Evolutionary conservation across 768 basidiomycete genomes (phyloP).

Genomic region (Russula sp.): DNA sequence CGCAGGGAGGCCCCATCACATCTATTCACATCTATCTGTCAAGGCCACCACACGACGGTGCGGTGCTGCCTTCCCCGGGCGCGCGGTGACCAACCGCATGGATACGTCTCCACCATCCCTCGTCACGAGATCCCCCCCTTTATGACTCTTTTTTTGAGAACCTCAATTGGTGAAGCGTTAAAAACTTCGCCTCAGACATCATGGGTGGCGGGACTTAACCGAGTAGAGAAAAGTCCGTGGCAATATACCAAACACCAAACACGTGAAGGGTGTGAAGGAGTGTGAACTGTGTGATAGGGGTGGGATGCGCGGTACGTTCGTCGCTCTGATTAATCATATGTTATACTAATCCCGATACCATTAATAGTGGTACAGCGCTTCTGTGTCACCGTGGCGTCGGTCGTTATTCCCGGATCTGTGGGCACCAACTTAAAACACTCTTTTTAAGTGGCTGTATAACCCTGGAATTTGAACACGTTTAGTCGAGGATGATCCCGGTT

Average conservation of each 20-base stretch:
- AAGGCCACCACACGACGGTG: background rate
- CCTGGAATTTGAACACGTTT: background rate
- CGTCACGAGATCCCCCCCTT: background rate
- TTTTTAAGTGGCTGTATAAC: background rate
- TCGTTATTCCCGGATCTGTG: background rate
- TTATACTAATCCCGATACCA: background rate
- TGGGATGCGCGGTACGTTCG: background rate
- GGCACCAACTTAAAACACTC: background rate
- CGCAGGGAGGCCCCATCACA: background rate
- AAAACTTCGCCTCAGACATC: background rate
- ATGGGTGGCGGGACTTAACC: background rate
- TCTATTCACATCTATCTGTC: background rate
- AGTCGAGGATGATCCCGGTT: background rate
- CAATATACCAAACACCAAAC: background rate
- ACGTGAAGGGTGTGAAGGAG: background rate
- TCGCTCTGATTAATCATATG: background rate
- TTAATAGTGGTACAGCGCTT: background rate
- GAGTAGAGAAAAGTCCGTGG: background rate
- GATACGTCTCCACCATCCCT: background rate
- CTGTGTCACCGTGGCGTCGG: background rate
- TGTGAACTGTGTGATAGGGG: background rate
- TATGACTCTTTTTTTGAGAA: background rate
- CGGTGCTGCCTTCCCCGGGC: background rate
- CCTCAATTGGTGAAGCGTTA: background rate
- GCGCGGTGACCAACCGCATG: background rate